Evolutionary conservation across 2,329 filamentous ascomycete genomes (phyloP).

Genomic region (Pseudopithomyces maydicus): DNA sequence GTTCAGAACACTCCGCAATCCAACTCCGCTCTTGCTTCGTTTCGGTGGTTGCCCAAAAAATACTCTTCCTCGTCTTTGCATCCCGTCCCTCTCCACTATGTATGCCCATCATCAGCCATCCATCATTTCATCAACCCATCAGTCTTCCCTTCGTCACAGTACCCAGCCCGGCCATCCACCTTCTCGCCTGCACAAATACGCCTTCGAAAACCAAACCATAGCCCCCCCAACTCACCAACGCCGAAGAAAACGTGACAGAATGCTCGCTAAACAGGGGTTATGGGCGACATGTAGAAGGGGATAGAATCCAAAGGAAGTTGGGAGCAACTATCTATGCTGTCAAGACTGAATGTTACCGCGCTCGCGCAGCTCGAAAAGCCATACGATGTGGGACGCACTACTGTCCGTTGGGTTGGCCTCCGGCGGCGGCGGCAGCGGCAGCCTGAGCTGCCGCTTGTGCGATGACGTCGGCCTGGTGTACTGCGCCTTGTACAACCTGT

Average conservation of each 20-base stretch:
- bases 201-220: conserved; percentile 11
- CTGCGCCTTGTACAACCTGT: conserved; percentile 75
- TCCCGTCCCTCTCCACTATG: neutral
- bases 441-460: conserved; percentile 42
- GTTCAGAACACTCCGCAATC: neutral
- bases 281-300: conserved; percentile 15
- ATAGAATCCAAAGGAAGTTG: conserved; percentile 25
- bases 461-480: conserved; percentile 70
- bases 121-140: neutral
- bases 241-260: conserved; percentile 19
- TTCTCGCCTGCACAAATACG: neutral
- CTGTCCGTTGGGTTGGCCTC: conserved; percentile 28
- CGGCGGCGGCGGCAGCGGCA: conserved; percentile 26
- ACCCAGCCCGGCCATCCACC: neutral
- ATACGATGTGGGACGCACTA: conserved; percentile 15
- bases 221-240: conserved; percentile 26
- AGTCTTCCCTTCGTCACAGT: neutral
- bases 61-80: neutral
- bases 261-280: conserved; percentile 36
- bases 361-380: neutral
- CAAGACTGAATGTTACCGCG: conserved; percentile 15
- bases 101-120: neutral
- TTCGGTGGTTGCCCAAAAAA: conserved; percentile 3
- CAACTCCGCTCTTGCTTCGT: neutral
- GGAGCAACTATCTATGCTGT: conserved; percentile 29